Evolutionary conservation across 345 rosid genomes (phyloP), one percentile per base, ranked within the genome.

Genomic region (Acer negundo): DNA sequence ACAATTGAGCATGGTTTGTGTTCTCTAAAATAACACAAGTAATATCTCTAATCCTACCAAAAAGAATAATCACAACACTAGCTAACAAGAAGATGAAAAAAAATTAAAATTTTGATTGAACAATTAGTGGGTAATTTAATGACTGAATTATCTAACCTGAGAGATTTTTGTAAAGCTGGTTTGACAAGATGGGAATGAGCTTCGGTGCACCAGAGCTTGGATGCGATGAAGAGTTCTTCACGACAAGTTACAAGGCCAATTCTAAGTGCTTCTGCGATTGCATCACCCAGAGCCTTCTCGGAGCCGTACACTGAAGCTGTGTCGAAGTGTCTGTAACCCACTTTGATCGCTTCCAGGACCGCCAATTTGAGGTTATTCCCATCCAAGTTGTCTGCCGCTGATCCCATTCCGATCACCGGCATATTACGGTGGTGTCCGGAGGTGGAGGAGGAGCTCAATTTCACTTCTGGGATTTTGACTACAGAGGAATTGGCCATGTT

Each of bases 271-370:
- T 86, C 84, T 1, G 85, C 76, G 9, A 86, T 44, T 7, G 84
- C 88, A 59, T 82, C 80, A 1, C 88, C 84, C 0, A 88, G 76
- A 26, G 82, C 68, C 68, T 72, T 59, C 84, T 85, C 90, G 0
- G 86, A 65, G 4, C 51, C 49, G 74, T 88, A 86, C 1, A 69
- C 20, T 2, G 83, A 42, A 10, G 85, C 85, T 0, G 86, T 83
- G 64, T 86, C 88, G 0, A 86, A 86, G 72, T 88, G 88, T 4
- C 84, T 62, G 74, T 83, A 85, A 2, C 88, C 90, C 0, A 73
- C 13, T 75, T 61, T 58, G 59, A 86, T 80, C 0, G 90, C 87
- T 16, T 86, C 42, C 10, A 81, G 77, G 9, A 83, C 62, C 7
- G 81, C 74, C 0, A 55, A 35, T 53, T 65, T 80, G 66, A 73